These are phyloP conservation scores for Hygrophoropsis aurantiaca DNA, from an alignment of 768 basidiomycete genomes.

Conservation along the genomic window DNA sequence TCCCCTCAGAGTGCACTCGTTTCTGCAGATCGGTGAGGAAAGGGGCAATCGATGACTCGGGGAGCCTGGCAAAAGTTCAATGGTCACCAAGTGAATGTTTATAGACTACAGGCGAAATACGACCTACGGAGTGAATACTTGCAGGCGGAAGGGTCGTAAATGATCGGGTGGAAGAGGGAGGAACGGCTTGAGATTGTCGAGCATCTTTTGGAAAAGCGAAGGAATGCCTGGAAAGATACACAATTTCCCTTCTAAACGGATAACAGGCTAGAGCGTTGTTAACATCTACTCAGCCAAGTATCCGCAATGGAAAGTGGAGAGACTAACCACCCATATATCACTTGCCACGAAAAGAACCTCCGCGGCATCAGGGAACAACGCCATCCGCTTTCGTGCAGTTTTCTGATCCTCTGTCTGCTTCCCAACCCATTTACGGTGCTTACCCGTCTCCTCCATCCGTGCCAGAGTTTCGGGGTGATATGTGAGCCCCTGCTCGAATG, in stretches of 20 bases:
- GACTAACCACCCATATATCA: constrained; percentile 84
- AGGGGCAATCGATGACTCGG: constrained; percentile 87
- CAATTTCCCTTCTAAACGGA: constrained; percentile 80
- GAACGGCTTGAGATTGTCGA: constrained; percentile 69
- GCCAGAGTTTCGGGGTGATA: constrained; percentile 77
- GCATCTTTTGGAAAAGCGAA: constrained; percentile 76
- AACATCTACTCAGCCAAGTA: too few species aligned
- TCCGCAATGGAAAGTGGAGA: background rate
- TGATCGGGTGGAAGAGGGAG: constrained; percentile 75
- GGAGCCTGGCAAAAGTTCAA: too few species aligned
- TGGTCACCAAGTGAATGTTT: background rate
- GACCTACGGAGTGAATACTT: constrained; percentile 79
- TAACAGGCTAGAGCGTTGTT: too few species aligned
- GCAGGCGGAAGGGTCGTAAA: constrained; percentile 74
- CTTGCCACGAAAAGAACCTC: constrained; percentile 79
- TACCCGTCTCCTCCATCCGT: constrained; percentile 66
- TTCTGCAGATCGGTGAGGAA: constrained; percentile 78
- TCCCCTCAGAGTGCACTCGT: constrained; percentile 68
- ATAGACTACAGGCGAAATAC: background rate
- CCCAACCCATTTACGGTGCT: constrained; percentile 52
- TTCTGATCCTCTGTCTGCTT: constrained; percentile 74
- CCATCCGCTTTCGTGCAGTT: constrained; percentile 84
- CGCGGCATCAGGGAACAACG: constrained; percentile 75
- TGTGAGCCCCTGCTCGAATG: constrained; percentile 69
- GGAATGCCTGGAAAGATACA: constrained; percentile 95